Evolutionary conservation across 2,329 filamentous ascomycete genomes (phyloP).

Genomic region (Fusarium illudens): DNA sequence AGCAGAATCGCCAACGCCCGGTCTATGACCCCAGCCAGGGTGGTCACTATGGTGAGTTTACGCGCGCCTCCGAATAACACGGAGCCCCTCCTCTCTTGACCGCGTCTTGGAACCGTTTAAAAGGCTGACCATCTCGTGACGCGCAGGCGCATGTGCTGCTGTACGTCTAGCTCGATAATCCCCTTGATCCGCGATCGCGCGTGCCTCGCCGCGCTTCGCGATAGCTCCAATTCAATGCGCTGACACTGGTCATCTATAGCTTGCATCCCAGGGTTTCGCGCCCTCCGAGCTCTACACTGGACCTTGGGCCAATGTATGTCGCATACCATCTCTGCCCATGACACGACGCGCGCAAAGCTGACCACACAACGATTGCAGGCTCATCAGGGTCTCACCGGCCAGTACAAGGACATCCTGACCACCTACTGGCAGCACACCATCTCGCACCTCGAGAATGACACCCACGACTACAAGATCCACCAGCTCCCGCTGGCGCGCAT

Average conservation of each 20-base stretch:
- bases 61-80: slow-evolving; percentile 1
- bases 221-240: slow-evolving; percentile 7
- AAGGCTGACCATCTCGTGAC: slow-evolving; percentile 4
- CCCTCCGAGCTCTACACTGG: slow-evolving; percentile 95
- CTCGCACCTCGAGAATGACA: slow-evolving; percentile 91
- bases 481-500: slow-evolving; percentile 97
- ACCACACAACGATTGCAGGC: slow-evolving; percentile 64
- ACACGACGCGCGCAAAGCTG: background rate
- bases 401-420: slow-evolving; percentile 95
- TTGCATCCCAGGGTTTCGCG: slow-evolving; percentile 86
- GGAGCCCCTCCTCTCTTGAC: background rate
- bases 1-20: slow-evolving; percentile 67
- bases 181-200: background rate
- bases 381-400: slow-evolving; percentile 90
- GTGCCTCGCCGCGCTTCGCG: background rate
- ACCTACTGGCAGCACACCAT: slow-evolving; percentile 99
- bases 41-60: slow-evolving; percentile 76
- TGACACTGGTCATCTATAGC: slow-evolving; percentile 57
- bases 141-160: slow-evolving; percentile 57
- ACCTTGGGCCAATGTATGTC: slow-evolving; percentile 89
- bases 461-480: slow-evolving; percentile 98
- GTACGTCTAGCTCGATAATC: slow-evolving; percentile 44
- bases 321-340: background rate
- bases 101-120: slow-evolving; percentile 12
- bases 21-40: slow-evolving; percentile 78